A percentile compares a stretch with the other conserved stretches of the same genome.
These are phyloP conservation scores for Colletotrichum theobromicola DNA, from an alignment of 2,329 filamentous ascomycete species.

Conservation along the genomic window DNA sequence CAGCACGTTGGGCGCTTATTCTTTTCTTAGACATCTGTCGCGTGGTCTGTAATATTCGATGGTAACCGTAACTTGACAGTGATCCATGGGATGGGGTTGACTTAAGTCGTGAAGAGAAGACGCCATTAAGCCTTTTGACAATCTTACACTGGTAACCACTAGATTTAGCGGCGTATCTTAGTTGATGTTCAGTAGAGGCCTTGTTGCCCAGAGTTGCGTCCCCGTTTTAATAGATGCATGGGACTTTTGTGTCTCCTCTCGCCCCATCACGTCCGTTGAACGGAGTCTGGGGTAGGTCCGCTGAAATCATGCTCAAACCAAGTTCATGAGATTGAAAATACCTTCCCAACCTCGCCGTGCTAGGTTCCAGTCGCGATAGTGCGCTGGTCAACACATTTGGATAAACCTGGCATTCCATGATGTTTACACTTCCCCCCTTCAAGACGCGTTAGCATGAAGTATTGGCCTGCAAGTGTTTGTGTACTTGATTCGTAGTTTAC, in stretches of 20 bases:
- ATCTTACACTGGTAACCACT: neutral
- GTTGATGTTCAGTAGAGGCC: neutral
- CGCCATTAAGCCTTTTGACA: neutral
- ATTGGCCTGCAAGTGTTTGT: neutral
- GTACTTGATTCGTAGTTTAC: neutral
- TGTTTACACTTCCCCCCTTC: neutral
- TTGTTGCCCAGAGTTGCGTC: neutral
- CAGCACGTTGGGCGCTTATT: neutral
- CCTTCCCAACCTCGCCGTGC: no score
- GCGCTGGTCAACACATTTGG: neutral
- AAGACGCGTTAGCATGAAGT: neutral
- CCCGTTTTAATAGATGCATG: neutral
- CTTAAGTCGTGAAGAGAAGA: neutral
- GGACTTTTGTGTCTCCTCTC: neutral
- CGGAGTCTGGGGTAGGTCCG: neutral
- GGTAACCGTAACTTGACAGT: neutral
- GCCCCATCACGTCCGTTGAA: neutral
- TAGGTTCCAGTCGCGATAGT: neutral
- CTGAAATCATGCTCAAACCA: neutral
- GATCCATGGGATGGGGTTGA: fast-evolving
- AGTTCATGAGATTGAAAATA: neutral
- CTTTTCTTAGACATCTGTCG: neutral
- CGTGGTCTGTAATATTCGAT: neutral
- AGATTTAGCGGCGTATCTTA: neutral
- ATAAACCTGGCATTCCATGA: neutral